Base-by-base conservation (phyloP, 345 rosid species). In the Rhizophora apiculata region DNA sequence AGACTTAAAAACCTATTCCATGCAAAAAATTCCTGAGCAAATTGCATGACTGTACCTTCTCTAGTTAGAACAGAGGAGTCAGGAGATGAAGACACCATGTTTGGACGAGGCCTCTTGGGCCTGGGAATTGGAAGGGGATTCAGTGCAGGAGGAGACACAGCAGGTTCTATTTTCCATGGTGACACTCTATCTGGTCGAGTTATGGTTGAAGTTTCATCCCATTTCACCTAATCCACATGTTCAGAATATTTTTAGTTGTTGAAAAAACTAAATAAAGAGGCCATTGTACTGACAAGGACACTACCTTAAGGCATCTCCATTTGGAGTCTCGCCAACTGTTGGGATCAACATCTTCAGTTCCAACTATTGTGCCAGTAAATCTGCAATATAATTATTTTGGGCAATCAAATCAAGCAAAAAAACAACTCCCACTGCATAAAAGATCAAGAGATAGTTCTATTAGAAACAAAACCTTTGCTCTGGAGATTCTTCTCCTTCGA, bases 401-500 rank as follows among this genome's bases (percentile, higher is more conserved):
- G 26, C 6, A 56, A 20, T 31, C 11, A 67, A 56, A 24, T 6
- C 13, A 22, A 9, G 31, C 18, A 56, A 24, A 11, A 8, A 24
- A 56, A 16, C 26, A 24, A 56, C 29, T 56, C 24, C 60, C 16
- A 15, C 49, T 43, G 4, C 16, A 43, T 3, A 43, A 43, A 13
- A 18, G 0, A 43, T 18, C 6, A 43, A 11, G 18, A 43, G 49
- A 43, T 0, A 2, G 6, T 15, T 43, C 49, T 43, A 24, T 21
- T 32, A 54, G 43, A 60, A 49, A 21, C 29, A 46, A 32, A 80
- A 87, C 96, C 94, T 88, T 79, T 87, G 96, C 62, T 92, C 97
- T 0, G 92, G 96, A 72, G 96, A 87, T 75, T 92, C 97, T 73
- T 92, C 97, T 0, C 94, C 97, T 82, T 89, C 97, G 67, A 92